phyloP scores from a whole-genome alignment of 2,329 filamentous ascomycete genomes.

The Cercospora brassicicola region DNA sequence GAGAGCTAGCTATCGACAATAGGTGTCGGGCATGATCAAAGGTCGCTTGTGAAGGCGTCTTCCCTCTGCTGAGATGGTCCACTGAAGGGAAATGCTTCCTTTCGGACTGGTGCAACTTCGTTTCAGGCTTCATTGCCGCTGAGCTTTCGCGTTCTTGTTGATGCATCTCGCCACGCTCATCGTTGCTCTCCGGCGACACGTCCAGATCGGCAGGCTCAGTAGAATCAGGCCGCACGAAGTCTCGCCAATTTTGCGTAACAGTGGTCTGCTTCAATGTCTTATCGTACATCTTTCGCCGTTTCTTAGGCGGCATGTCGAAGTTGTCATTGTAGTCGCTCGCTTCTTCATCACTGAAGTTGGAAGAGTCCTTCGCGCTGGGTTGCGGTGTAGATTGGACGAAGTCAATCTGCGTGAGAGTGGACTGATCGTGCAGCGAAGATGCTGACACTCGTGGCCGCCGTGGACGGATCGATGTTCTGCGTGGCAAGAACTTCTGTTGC shows the following conservation, averaged over 20 bases:
- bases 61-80: not conserved
- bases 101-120: not conserved
- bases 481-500: constrained; percentile 17
- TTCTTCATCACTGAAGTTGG: not conserved
- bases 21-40: constrained; percentile 1
- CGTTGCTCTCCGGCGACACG: not conserved
- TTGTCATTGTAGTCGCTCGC: constrained; percentile 14
- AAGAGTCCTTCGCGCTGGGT: not conserved
- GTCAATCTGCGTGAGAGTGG: constrained; percentile 28
- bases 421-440: constrained; percentile 16
- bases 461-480: constrained; percentile 12
- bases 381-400: constrained; percentile 18
- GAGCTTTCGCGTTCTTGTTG: not conserved
- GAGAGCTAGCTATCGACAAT: constrained; percentile 6
- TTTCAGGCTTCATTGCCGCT: not conserved
- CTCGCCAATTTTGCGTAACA: constrained; percentile 21
- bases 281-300: constrained; percentile 6
- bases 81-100: not conserved
- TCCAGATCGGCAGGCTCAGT: not conserved
- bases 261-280: constrained; percentile 15
- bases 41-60: not conserved
- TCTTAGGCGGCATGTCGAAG: constrained; percentile 14
- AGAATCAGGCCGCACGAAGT: not conserved
- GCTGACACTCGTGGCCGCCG: constrained; percentile 12
- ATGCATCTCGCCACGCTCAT: not conserved